Evolutionary conservation across 805 yeast species (phyloP), one percentile per base, ranked within the genome.

Genomic region (Jamesozyma gamospora): DNA sequence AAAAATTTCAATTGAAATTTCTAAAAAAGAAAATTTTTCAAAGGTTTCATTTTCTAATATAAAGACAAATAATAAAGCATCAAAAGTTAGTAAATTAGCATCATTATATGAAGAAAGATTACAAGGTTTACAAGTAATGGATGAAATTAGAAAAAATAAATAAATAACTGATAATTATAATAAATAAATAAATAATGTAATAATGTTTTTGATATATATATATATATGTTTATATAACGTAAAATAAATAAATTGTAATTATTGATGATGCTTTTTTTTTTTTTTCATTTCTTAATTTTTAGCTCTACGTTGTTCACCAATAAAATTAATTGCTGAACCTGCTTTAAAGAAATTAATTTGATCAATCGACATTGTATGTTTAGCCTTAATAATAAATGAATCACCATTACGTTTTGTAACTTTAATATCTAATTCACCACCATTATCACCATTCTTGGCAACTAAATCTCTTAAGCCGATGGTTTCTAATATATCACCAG

Each of bases 321-420:
- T 92, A 65, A 76, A 77, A 65, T 92, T 92, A 58, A 92, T 87
- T 26, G 98, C 98, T 40, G 95, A 83, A 39, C 98, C 98, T 29
- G 96, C 96, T 63, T 79, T 87, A 77, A 92, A 92, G 67, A 90
- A 92, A 48, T 83, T 94, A 40, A 92, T 71, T 70, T 92, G 98
- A 64, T 92, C 98, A 60, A 76, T 77, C 16, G 96, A 87, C 97
- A 92, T 88, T 36, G 97, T 90, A 65, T 92, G 98, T 64, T 79
- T 87, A 53, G 92, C 75, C 49, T 74, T 70, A 47, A 92, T 77
- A 40, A 72, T 77, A 49, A 80, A 79, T 25, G 70, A 54, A 39
- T 78, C 74, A 11, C 96, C 96, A 45, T 75, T 72, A 43, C 63
- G 73, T 63, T 84, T 85, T 28, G 84, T 80, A 11, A 92, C 82